phyloP scores from a whole-genome alignment of 768 basidiomycete genomes.

The Hortiboletus flavorubellus region DNA sequence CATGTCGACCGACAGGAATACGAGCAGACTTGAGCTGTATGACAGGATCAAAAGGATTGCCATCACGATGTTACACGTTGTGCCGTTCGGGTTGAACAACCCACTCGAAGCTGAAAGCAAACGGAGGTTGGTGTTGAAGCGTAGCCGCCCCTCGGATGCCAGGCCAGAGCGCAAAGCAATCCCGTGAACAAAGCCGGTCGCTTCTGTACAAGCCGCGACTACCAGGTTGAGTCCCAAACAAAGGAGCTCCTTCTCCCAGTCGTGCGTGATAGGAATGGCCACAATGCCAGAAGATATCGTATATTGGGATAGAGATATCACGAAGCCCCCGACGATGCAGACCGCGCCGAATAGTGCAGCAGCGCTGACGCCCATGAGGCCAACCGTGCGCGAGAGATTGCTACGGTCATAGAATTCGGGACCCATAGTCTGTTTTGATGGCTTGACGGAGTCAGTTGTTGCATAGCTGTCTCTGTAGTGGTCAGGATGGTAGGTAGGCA shows the following conservation, averaged over 20 bases:
- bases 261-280: constrained; percentile 13
- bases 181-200: constrained; percentile 28
- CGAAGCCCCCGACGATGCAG: constrained; percentile 24
- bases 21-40: constrained; percentile 27
- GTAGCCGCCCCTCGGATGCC: constrained; percentile 22
- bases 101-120: constrained; percentile 23
- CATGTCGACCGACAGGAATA: constrained; percentile 16
- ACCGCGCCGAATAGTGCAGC: constrained; percentile 19
- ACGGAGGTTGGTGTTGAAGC: constrained; percentile 31
- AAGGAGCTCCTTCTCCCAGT: constrained; percentile 20
- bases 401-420: constrained; percentile 30
- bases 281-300: constrained; percentile 25
- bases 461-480: constrained; percentile 8
- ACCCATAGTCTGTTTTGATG: constrained; percentile 18
- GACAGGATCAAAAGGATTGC: constrained; percentile 29
- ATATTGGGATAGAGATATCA: constrained; percentile 22
- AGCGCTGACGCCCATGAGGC: constrained; percentile 24
- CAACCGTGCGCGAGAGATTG: constrained; percentile 19
- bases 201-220: constrained; percentile 27
- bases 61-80: constrained; percentile 21
- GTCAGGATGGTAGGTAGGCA: neutral
- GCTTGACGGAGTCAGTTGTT: constrained; percentile 18
- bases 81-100: constrained; percentile 23
- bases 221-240: constrained; percentile 27
- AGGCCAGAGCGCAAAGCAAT: constrained; percentile 28